Evolutionary conservation across 345 rosid genomes (phyloP).

Genomic region (Gossypium raimondii): DNA sequence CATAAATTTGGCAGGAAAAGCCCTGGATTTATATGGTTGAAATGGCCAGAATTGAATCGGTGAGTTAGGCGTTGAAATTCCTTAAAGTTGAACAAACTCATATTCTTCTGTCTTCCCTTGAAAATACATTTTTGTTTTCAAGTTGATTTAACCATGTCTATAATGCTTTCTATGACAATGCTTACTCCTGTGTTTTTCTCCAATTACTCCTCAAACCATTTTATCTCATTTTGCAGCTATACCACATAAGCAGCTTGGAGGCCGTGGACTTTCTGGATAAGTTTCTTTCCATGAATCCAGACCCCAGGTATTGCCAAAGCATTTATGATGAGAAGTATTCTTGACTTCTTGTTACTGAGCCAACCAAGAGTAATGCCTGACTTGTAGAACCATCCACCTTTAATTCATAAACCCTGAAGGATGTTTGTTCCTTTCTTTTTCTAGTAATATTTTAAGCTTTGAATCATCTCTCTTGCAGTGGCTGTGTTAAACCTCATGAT

Average conservation of each 20-base stretch:
- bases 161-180: not conserved
- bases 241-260: slow-evolving; percentile 69
- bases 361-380: not conserved
- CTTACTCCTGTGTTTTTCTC: slow-evolving; percentile 1
- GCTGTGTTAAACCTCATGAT: slow-evolving; percentile 52
- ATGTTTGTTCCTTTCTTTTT: slow-evolving; percentile 3
- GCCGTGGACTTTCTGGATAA: slow-evolving; percentile 72
- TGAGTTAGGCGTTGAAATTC: slow-evolving; percentile 36
- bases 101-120: not conserved
- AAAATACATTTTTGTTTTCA: not conserved
- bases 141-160: not conserved
- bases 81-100: slow-evolving; percentile 9
- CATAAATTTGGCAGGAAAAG: slow-evolving; percentile 55
- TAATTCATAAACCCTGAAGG: slow-evolving; percentile 4
- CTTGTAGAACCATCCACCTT: not conserved
- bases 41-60: slow-evolving; percentile 87
- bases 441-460: not conserved
- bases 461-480: slow-evolving; percentile 48
- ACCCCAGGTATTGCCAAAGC: slow-evolving; percentile 49
- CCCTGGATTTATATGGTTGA: slow-evolving; percentile 87
- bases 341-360: slow-evolving; percentile 9
- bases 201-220: slow-evolving; percentile 6
- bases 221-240: slow-evolving; percentile 47
- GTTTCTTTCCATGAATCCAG: slow-evolving; percentile 85
- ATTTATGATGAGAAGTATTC: slow-evolving; percentile 8